These are phyloP conservation scores for Aspergillus sclerotialis DNA, from an alignment of 2,329 filamentous ascomycete genomes.

Conservation along the genomic window DNA sequence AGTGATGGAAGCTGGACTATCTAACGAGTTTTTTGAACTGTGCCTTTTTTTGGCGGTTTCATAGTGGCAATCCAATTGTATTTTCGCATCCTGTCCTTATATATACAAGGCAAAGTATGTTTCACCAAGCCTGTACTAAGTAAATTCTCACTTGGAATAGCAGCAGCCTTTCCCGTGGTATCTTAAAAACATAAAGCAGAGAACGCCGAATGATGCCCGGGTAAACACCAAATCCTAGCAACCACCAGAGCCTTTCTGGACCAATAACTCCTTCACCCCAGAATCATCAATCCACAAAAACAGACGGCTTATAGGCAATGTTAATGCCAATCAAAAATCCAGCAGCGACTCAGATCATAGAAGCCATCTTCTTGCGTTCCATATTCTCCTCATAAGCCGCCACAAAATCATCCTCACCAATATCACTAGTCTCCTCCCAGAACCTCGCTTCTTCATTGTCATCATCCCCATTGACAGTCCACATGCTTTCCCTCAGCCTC, in stretches of 20 bases:
- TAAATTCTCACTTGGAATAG: no score
- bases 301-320: no score
- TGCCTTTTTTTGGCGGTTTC: no score
- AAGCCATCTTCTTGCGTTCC: conserved; percentile 44
- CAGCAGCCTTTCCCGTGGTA: no score
- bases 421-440: conserved; percentile 81
- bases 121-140: no score
- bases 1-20: no score
- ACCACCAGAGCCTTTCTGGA: no score
- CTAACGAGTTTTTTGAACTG: no score
- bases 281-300: neutral
- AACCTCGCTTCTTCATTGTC: conserved; percentile 70
- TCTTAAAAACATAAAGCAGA: conserved; percentile 1
- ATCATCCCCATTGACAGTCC: conserved; percentile 66
- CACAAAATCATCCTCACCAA: conserved; percentile 79
- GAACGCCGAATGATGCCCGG: neutral
- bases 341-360: conserved; percentile 7
- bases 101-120: no score
- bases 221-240: neutral
- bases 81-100: no score
- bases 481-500: conserved; percentile 81
- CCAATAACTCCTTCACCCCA: neutral
- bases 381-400: conserved; percentile 66
- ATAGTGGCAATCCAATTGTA: no score
- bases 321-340: neutral